A percentile compares a stretch with the other conserved stretches of the same genome.
phyloP scores from a whole-genome alignment of 768 basidiomycete species.

The Termitomyces sp. region DNA sequence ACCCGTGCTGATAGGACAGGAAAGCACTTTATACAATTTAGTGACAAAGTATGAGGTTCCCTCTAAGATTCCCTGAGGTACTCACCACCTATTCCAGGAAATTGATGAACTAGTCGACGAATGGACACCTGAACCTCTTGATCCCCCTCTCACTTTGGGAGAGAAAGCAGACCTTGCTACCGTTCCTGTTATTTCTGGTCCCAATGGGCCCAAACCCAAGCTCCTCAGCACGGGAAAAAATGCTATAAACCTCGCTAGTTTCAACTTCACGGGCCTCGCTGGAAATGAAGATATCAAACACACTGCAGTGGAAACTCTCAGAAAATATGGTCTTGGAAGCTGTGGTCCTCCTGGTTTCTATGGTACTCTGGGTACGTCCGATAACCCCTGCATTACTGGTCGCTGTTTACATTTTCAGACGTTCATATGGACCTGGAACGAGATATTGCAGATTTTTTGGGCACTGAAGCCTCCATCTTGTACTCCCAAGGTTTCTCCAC shows the following conservation, averaged over 20 bases:
- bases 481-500: constrained; percentile 94
- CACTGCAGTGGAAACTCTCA: constrained; percentile 74
- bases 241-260: constrained; percentile 79
- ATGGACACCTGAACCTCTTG: constrained; percentile 86
- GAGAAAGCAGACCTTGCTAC: constrained; percentile 67
- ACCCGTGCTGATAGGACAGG: constrained; percentile 81
- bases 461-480: constrained; percentile 82
- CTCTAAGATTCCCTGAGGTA: background rate
- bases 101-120: constrained; percentile 95
- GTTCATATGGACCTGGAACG: constrained; percentile 88
- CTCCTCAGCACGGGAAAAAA: constrained; percentile 66
- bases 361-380: constrained; percentile 77
- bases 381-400: background rate
- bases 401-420: constrained; percentile 40
- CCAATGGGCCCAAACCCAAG: constrained; percentile 80
- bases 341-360: constrained; percentile 98
- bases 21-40: constrained; percentile 88
- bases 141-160: constrained; percentile 46
- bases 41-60: constrained; percentile 68
- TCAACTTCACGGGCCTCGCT: constrained; percentile 88
- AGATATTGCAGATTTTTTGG: constrained; percentile 87
- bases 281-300: constrained; percentile 87
- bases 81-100: constrained; percentile 51
- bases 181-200: constrained; percentile 74
- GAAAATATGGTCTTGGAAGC: constrained; percentile 88